Conservation (phyloP, 306 rosid genomes). For the Sophora flavescens region DNA sequence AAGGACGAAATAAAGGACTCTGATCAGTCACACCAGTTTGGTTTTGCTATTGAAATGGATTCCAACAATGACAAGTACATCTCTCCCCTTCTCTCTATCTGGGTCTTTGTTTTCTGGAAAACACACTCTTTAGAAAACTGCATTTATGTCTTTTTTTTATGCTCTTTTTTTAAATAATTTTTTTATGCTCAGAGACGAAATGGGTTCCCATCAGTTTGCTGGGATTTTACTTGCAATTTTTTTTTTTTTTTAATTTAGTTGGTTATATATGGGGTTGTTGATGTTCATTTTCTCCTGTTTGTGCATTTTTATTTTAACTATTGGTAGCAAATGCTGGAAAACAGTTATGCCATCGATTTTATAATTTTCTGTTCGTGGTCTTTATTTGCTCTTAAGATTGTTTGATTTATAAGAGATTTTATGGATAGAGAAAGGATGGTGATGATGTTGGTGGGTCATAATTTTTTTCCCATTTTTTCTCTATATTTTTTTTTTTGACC, state of each 20-base stretch:
- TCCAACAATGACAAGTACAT: constrained; percentile 61
- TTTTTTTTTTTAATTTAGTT: constrained; percentile 4
- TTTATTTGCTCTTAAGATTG: neutral
- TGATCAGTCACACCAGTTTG: constrained; percentile 38
- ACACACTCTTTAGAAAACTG: constrained; percentile 24
- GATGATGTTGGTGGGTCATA: constrained; percentile 49
- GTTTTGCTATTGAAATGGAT: constrained; percentile 59
- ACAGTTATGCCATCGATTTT: neutral
- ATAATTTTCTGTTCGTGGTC: neutral
- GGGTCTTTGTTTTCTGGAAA: constrained; percentile 12
- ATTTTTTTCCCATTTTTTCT: neutral
- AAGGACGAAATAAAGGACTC: constrained; percentile 1
- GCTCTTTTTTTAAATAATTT: too few species aligned
- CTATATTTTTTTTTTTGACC: neutral
- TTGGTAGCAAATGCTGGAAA: neutral
- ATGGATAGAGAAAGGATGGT: constrained; percentile 35
- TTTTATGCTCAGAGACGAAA: neutral
- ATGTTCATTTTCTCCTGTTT: neutral
- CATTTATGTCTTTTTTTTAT: neutral
- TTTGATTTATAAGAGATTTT: constrained; percentile 39
- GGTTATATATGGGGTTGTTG: constrained; percentile 1
- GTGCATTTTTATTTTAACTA: neutral
- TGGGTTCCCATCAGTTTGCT: constrained; percentile 8
- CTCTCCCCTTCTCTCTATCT: constrained; percentile 23
- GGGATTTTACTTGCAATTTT: constrained; percentile 13